phyloP scores from a whole-genome alignment of 2,329 filamentous ascomycete genomes.

The Hawksworthiomyces lignivorus region DNA sequence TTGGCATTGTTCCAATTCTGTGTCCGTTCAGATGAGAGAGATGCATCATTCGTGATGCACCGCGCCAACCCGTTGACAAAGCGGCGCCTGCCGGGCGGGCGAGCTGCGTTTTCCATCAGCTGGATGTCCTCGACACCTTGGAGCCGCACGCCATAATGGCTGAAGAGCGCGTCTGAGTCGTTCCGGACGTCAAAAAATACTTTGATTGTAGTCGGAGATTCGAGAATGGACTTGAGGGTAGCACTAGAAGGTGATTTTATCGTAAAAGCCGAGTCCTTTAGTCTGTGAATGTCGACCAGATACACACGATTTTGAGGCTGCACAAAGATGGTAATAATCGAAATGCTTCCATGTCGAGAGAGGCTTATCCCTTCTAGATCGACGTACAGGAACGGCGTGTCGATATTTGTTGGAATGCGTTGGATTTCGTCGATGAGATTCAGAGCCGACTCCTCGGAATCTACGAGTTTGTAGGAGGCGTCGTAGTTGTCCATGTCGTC shows the following conservation, averaged over 20 bases:
- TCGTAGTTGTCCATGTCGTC: too few relatives aligned
- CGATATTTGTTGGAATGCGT: too few relatives aligned
- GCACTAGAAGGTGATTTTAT: slow-evolving; percentile 1
- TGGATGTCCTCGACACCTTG: slow-evolving; percentile 21
- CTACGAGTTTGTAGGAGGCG: too few relatives aligned
- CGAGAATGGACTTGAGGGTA: slow-evolving; percentile 17
- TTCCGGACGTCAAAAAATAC: slow-evolving; percentile 21
- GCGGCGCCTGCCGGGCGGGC: slow-evolving; percentile 9
- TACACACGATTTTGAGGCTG: slow-evolving; percentile 3
- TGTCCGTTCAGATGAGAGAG: slow-evolving; percentile 9
- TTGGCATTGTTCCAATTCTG: slow-evolving; percentile 23
- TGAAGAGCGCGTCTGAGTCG: slow-evolving; percentile 21
- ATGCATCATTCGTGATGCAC: slow-evolving; percentile 15
- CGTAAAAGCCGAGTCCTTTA: slow-evolving; percentile 14
- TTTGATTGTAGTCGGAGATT: slow-evolving; percentile 16
- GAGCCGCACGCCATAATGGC: slow-evolving; percentile 17
- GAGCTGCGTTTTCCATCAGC: slow-evolving; percentile 22
- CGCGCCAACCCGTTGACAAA: too few relatives aligned
- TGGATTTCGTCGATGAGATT: too few relatives aligned
- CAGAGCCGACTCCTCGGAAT: too few relatives aligned
- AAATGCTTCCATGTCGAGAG: slow-evolving; percentile 16
- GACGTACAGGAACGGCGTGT: too few relatives aligned
- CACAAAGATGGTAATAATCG: slow-evolving; percentile 15
- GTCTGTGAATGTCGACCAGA: slow-evolving; percentile 19
- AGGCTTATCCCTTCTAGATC: slow-evolving; percentile 17